Base-by-base conservation (phyloP, 2,329 filamentous ascomycete species). In the Emergomyces orientalis region DNA sequence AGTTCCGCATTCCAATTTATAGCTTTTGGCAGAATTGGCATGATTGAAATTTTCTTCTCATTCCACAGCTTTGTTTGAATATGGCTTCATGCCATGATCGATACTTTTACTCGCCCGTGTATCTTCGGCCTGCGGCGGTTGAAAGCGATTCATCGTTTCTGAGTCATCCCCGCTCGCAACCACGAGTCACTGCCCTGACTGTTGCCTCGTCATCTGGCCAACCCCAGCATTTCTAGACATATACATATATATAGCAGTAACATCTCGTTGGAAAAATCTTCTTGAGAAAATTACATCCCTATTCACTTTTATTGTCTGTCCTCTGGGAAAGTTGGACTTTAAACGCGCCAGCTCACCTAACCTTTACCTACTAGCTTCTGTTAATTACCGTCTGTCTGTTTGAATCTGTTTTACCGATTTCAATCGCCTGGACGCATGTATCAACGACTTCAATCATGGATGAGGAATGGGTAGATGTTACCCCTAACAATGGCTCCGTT, bases 401-500 rank as follows among this genome's bases (percentile, higher is more conserved):
- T 32, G 27, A 52, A n/a, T 17, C 5, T 19, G 1, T 1, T 13
- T 19, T 2, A 52, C 13, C 14, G 13, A 19, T 6, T 27, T 27
- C 27, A 17, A 52, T 27, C 11, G 17, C 49, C 27, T 3, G 27
- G 3, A 17, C 32, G 17, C 27, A 5, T 22, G n/a, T 14, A 22
- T 25, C 11, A 39, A 47, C 9, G 22, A 25, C 11, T 51, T 13
- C 9, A 19, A 41, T 30, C 37, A 58, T 58, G 55, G 22, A 58
- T 19, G 55, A 58, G 19, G 55, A 58, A 27, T 58, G 55, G 55
- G 55, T 58, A 22, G 55, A 58, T 17, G 17, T 58, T 27, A 19
- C n/a, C 27, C 17, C 51, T 4, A 22, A 17, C 8, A 19, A 34
- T 11, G 30, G 7, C 3, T 19, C 51, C 34, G 19, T 11, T 22